Conservation (phyloP, 2,329 filamentous ascomycete genomes). For the Trichoderma koningiopsis region DNA sequence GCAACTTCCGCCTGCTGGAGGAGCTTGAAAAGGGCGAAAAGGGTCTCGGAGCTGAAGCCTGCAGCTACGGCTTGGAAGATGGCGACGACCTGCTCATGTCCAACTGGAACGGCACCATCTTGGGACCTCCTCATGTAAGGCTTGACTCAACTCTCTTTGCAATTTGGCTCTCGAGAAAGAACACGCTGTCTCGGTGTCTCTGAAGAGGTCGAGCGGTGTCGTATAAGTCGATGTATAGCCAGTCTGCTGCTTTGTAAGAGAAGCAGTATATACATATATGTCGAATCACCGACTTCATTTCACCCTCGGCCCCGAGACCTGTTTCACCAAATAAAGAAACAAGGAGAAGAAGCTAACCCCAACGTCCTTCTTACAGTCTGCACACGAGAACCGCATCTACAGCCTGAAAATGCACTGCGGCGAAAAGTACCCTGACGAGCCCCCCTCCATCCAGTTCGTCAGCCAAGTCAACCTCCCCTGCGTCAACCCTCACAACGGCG, state of each 20-base stretch:
- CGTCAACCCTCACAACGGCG: slow-evolving; percentile 76
- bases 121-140: slow-evolving; percentile 87
- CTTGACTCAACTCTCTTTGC: not conserved
- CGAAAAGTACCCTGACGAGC: slow-evolving; percentile 81
- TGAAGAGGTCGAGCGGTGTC: not conserved
- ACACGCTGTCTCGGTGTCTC: not conserved
- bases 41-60: slow-evolving; percentile 91
- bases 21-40: slow-evolving; percentile 99
- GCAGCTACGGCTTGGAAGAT: slow-evolving; percentile 94
- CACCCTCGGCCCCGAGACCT: not conserved
- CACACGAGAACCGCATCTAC: slow-evolving; percentile 98
- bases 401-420: slow-evolving; percentile 97
- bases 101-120: slow-evolving; percentile 97
- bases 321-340: not conserved
- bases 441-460: slow-evolving; percentile 88
- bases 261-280: not conserved
- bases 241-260: not conserved
- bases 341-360: slow-evolving; percentile 8
- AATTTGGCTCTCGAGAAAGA: not conserved
- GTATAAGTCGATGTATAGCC: not conserved
- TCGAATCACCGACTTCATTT: not conserved
- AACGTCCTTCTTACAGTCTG: slow-evolving; percentile 62
- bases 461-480: slow-evolving; percentile 97
- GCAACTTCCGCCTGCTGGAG: slow-evolving; percentile 95
- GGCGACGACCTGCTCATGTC: slow-evolving; percentile 95